These are phyloP conservation scores for Amylocystis lapponica DNA, from an alignment of 768 basidiomycete genomes.

Conservation along the genomic window DNA sequence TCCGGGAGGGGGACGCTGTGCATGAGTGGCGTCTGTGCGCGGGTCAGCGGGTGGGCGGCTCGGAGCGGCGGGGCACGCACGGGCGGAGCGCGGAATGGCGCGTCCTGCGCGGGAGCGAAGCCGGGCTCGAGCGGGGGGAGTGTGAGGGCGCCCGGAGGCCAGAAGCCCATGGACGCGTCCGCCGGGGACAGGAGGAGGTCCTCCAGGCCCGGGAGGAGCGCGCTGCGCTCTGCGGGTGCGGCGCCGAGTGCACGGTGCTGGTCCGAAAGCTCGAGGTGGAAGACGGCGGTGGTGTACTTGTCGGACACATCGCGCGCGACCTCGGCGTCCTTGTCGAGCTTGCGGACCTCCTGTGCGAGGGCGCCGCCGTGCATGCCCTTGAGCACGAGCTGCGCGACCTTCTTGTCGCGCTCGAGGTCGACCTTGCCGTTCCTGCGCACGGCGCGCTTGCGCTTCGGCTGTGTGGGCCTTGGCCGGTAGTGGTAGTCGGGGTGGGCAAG, in stretches of 20 bases:
- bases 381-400: slow-evolving; percentile 31
- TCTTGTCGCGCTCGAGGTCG: slow-evolving; percentile 31
- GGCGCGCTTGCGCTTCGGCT: slow-evolving; percentile 11
- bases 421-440: slow-evolving; percentile 24
- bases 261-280: slow-evolving; percentile 4
- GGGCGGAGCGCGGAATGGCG: neutral
- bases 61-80: neutral
- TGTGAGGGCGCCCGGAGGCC: neutral
- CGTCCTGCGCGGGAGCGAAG: neutral
- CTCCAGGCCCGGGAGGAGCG: neutral
- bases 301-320: neutral
- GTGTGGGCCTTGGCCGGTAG: slow-evolving; percentile 40
- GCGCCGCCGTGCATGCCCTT: slow-evolving; percentile 27
- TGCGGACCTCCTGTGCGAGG: slow-evolving; percentile 14
- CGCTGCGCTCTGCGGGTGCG: neutral
- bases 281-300: slow-evolving; percentile 9
- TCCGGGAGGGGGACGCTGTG: neutral
- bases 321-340: slow-evolving; percentile 7
- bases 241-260: neutral
- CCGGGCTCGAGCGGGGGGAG: neutral
- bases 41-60: neutral
- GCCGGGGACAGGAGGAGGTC: neutral
- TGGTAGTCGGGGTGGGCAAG: slow-evolving; percentile 54
- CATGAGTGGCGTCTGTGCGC: neutral
- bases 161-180: neutral